Conservation (phyloP, 2,329 filamentous ascomycete species). For the Aspergillus cejpii region DNA sequence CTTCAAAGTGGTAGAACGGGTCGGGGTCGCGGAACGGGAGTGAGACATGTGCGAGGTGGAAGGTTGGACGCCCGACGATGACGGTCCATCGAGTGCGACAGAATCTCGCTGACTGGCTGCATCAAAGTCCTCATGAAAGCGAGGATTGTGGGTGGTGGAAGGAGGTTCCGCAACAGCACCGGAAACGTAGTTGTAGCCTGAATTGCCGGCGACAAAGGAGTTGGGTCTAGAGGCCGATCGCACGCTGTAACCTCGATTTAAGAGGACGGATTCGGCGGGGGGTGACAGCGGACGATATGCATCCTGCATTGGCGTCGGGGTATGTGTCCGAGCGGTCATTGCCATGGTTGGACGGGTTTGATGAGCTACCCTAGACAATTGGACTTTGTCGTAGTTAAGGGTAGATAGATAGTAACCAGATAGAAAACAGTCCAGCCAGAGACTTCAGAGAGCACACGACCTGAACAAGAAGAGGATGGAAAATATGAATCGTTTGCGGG, state of each 20-base stretch:
- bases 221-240: conserved; percentile 35
- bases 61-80: conserved; percentile 28
- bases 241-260: conserved; percentile 30
- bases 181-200: conserved; percentile 34
- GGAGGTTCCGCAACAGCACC: conserved; percentile 29
- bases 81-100: conserved; percentile 26
- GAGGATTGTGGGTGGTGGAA: conserved; percentile 30
- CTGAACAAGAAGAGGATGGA: no score
- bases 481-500: no score
- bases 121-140: conserved; percentile 38
- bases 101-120: conserved; percentile 32
- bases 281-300: conserved; percentile 29
- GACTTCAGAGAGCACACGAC: not conserved
- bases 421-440: no score
- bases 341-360: conserved; percentile 29
- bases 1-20: conserved; percentile 68
- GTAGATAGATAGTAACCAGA: no score
- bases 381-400: not conserved
- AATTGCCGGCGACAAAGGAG: conserved; percentile 35
- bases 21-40: conserved; percentile 36
- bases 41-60: conserved; percentile 41
- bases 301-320: conserved; percentile 38
- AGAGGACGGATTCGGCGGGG: conserved; percentile 23
- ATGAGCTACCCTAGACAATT: not conserved
- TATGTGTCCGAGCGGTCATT: conserved; percentile 35